phyloP scores from a whole-genome alignment of 2,329 filamentous ascomycete species.

The Xenoacremonium recifei region DNA sequence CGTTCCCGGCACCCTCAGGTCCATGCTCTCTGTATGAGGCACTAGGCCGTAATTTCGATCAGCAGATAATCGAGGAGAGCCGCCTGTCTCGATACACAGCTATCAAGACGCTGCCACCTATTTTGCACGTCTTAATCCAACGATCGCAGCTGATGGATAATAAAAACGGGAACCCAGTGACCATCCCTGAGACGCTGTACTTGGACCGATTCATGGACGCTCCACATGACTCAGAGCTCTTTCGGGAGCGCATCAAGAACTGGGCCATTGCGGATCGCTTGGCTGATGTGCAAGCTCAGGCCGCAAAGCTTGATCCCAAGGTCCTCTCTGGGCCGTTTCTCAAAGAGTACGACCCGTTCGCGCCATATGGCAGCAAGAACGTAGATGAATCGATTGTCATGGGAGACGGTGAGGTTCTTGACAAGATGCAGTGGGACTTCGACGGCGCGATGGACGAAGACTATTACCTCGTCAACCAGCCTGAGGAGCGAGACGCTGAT shows the following conservation, averaged over 20 bases:
- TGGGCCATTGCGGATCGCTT: constrained; percentile 74
- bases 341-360: constrained; percentile 18
- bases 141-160: constrained; percentile 71
- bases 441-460: constrained; percentile 38
- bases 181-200: constrained; percentile 78
- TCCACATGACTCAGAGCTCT: constrained; percentile 56
- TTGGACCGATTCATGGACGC: constrained; percentile 85
- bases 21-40: constrained; percentile 74
- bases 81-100: constrained; percentile 64
- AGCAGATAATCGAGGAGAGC: constrained; percentile 68
- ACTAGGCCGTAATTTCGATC: constrained; percentile 81
- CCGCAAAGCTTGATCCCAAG: constrained; percentile 25
- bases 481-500: background rate
- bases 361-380: background rate
- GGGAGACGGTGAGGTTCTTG: background rate
- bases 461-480: constrained; percentile 28
- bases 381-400: background rate
- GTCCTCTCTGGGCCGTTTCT: constrained; percentile 27
- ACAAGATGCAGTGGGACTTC: constrained; percentile 36
- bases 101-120: constrained; percentile 74
- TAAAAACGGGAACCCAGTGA: constrained; percentile 76
- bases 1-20: constrained; percentile 51
- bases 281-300: constrained; percentile 47
- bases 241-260: constrained; percentile 62
- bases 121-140: constrained; percentile 88